A percentile compares a stretch with the other conserved stretches of the same genome.
These are phyloP conservation scores for Globisporangium emineosum DNA, from an alignment of 352 stramenopile species.

Conservation along the genomic window DNA sequence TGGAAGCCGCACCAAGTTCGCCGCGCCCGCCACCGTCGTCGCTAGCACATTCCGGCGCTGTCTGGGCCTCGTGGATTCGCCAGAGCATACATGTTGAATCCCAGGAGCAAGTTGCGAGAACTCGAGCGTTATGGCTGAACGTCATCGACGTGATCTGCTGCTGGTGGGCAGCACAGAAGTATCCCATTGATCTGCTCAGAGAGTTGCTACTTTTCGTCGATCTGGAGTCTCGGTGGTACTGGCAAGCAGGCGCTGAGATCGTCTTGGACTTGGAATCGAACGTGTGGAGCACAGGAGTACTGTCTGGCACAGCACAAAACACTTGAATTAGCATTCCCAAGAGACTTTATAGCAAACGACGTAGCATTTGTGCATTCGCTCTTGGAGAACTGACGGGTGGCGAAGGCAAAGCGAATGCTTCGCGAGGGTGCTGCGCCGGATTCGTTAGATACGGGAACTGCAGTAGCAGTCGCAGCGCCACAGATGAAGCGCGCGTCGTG, in stretches of 20 bases:
- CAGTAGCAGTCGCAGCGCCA: constrained; percentile 21
- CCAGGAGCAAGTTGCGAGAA: constrained; percentile 51
- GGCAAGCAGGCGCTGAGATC: not conserved
- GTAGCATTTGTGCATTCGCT: constrained; percentile 24
- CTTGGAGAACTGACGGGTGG: constrained; percentile 31
- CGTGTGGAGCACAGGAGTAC: constrained; percentile 6
- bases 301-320: not conserved
- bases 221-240: not conserved
- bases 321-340: too few species aligned
- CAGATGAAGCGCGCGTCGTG: constrained; percentile 27
- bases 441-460: not conserved
- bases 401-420: constrained; percentile 32
- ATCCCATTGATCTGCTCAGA: not conserved
- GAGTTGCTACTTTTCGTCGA: not conserved
- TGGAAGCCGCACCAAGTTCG: not conserved
- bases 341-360: too few species aligned
- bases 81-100: constrained; percentile 67
- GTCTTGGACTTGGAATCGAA: constrained; percentile 7
- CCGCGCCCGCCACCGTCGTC: too few species aligned
- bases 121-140: constrained; percentile 29
- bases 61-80: constrained; percentile 18
- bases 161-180: constrained; percentile 33
- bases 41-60: too few species aligned
- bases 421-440: too few species aligned
- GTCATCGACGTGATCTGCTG: constrained; percentile 48